phyloP scores from a whole-genome alignment of 768 basidiomycete genomes.

The Harrya chromipes region DNA sequence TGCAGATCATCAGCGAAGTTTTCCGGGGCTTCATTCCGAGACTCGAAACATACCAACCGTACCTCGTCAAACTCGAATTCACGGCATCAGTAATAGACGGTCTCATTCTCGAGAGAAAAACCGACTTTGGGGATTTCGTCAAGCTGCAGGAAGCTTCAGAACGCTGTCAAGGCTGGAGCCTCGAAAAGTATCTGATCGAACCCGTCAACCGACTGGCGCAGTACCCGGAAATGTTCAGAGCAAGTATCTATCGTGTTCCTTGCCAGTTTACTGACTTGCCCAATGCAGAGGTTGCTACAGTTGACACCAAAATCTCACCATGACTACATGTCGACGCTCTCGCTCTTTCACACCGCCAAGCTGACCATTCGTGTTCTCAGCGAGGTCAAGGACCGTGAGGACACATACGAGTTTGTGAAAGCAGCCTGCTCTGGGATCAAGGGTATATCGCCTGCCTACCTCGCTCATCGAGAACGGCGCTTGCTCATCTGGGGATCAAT shows the following conservation, averaged over 20 bases:
- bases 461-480: constrained; percentile 72
- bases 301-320: constrained; percentile 66
- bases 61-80: constrained; percentile 68
- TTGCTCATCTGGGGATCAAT: constrained; percentile 68
- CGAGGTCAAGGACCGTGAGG: constrained; percentile 83
- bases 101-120: constrained; percentile 46
- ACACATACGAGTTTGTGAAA: constrained; percentile 78
- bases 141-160: constrained; percentile 55
- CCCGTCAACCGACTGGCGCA: constrained; percentile 70
- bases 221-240: constrained; percentile 73
- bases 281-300: constrained; percentile 59
- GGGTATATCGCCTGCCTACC: constrained; percentile 49
- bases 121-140: constrained; percentile 85
- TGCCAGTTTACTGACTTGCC: constrained; percentile 4
- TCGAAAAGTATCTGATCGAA: constrained; percentile 69
- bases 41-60: constrained; percentile 85
- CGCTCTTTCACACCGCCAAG: constrained; percentile 62
- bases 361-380: constrained; percentile 73
- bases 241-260: constrained; percentile 35
- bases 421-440: constrained; percentile 54
- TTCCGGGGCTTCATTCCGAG: constrained; percentile 60
- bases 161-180: constrained; percentile 58
- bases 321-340: constrained; percentile 68
- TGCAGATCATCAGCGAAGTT: constrained; percentile 54
- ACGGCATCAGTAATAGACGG: constrained; percentile 52